Base-by-base conservation (phyloP, 768 basidiomycete genomes). In the Xerocomus potaroensis region DNA sequence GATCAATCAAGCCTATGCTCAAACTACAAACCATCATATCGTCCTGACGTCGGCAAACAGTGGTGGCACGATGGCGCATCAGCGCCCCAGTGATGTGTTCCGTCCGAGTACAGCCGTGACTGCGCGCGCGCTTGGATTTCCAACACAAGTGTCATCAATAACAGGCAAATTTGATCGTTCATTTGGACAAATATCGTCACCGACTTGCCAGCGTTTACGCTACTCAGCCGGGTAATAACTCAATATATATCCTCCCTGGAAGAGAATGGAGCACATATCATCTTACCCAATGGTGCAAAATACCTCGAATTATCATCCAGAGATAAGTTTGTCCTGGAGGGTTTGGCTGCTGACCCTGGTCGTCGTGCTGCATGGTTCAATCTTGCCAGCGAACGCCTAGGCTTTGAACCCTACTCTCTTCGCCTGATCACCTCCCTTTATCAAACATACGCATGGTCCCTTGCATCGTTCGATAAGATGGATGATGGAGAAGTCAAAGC, bases 241-340 rank as follows among this genome's bases (percentile, higher is more conserved):
- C n/a, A n/a, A n/a, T n/a, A n/a, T 27, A 26, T 23, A n/a, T 15
- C 43, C 7, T 15, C 15, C 33, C 16, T 44, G 14, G 16, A 22
- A 1, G 33, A 44, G 32, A 24, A 44, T 26, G 34, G 43, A 5
- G 22, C 43, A 23, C 43, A 44, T 21, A 44, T 44, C 22, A 44
- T 44, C 5, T 15, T 44, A 3, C 43, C 43, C 1, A 22, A 44
- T 12, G 43, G 43, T 12, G 43, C 43, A 24, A 10, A 24, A 44
- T 44, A 23, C 21, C 18, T 16, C 24, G 35, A 35, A 24, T 15
- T 44, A 14, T 4, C 33, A 3, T 11, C 23, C 7, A 22, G 21
- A 18, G 32, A 36, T 11, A 14, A 34, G 8, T 10, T 11, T 16
- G 14, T 44, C n/a, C 27, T 44, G 14, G 12, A 44, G 22, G 27